Base-by-base conservation (phyloP, 176 grass and related monocot species). In the Rhynchospora tenuis region DNA sequence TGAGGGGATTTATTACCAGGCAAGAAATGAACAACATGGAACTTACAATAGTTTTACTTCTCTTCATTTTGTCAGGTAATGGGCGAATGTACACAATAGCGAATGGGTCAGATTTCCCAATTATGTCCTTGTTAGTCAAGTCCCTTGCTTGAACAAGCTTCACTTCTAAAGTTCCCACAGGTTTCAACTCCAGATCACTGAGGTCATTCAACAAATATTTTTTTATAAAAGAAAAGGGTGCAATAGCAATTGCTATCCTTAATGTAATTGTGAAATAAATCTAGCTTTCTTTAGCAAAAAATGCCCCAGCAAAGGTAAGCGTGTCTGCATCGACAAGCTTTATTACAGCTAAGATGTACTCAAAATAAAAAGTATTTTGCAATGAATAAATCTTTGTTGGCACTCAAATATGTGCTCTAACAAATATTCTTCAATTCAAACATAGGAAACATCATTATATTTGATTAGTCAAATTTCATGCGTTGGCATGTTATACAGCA, bases 61-160 rank as follows among this genome's bases (percentile, higher is more conserved):
- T 93, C 93, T 95, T 99, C 70, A 86, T 95, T 89, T 90, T 95
- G 66, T 99, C 91, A 73, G 92, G 89, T 59, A 99, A 89, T 10
- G 96, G 96, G 50, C 93, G 89, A 62, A 99, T 54, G 59, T 90
- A 94, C 20, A 99, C 66, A 45, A 82, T 88, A 54, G 96, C 91
- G 81, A 90, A 99, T 58, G 96, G 96, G 79, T 99, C 96, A 28
- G 93, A 99, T 93, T 95, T 99, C 86, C 96, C 96, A 86, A 99
- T 93, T 76, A 99, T 13, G 87, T 98, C 96, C 85, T 98, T 98
- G 86, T 98, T 98, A 26, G 93, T 93, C 71, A 98, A 90, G 42
- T 86, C 84, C 79, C 77, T 91, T 75, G 91, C 93, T 89, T 98
- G 96, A 58, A 98, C 96, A 84, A 98, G 93, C 77, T 98, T 98